A percentile compares a stretch with the other conserved stretches of the same genome.
These are phyloP conservation scores for Talaromyces funiculosus DNA, from an alignment of 2,329 filamentous ascomycete genomes.

Conservation along the genomic window DNA sequence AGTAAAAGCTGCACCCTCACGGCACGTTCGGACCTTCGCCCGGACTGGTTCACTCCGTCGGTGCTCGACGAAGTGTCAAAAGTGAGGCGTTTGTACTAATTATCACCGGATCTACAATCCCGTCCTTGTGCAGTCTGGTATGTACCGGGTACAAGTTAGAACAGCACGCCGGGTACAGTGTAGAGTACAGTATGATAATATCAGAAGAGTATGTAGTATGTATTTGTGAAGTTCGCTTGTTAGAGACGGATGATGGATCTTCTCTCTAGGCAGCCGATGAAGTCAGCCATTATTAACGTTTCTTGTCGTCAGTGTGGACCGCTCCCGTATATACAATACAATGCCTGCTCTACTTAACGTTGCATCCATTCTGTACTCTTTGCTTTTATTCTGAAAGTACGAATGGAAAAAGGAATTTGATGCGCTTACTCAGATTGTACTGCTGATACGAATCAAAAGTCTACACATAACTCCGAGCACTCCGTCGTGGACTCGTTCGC, in stretches of 20 bases:
- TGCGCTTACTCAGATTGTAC: background rate
- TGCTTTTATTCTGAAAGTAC: background rate
- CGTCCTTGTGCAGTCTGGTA: background rate
- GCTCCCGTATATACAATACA: background rate
- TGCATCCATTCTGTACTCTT: background rate
- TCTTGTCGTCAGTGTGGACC: slow-evolving; percentile 1
- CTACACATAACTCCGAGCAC: background rate
- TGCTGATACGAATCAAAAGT: background rate
- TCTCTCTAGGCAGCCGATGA: background rate
- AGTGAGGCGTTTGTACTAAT: background rate
- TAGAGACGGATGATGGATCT: background rate
- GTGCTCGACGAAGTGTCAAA: background rate
- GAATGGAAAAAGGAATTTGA: background rate
- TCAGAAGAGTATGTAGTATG: no score
- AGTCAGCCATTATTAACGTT: background rate
- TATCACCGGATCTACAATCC: background rate
- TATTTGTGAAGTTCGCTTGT: background rate
- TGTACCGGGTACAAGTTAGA: background rate
- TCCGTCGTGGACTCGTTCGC: background rate
- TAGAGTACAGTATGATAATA: background rate
- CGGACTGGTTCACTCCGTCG: slow-evolving; percentile 4
- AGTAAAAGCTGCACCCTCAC: background rate
- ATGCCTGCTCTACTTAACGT: background rate
- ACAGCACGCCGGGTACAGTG: background rate
- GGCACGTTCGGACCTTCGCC: background rate